phyloP scores from a whole-genome alignment of 2,329 filamentous ascomycete genomes.

The Beauveria caledonica region DNA sequence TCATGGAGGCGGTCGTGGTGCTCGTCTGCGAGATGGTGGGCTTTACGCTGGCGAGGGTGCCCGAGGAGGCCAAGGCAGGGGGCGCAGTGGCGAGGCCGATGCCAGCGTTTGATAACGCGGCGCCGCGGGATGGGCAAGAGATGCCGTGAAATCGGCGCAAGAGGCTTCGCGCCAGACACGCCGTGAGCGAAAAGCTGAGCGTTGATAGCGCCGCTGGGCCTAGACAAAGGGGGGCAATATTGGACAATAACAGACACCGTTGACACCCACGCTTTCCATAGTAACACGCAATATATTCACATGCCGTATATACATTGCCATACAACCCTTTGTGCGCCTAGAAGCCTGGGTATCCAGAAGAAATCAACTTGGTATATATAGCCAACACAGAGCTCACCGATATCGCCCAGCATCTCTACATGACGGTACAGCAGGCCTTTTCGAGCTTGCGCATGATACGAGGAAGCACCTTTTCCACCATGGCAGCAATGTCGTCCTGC shows the following conservation, averaged over 20 bases:
- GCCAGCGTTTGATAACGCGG: neutral
- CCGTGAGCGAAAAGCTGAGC: neutral
- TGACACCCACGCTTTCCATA: neutral
- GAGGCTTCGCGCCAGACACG: neutral
- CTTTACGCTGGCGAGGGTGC: constrained; percentile 21
- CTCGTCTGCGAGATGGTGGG: constrained; percentile 23
- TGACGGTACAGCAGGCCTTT: constrained; percentile 64
- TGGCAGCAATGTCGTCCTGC: constrained; percentile 47
- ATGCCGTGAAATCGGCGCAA: neutral
- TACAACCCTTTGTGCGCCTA: neutral
- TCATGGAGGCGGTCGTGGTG: constrained; percentile 27
- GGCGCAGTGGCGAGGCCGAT: neutral
- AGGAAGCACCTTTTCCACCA: constrained; percentile 52
- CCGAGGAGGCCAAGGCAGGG: neutral
- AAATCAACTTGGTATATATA: constrained; percentile 2
- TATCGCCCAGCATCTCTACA: constrained; percentile 40
- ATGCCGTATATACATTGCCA: neutral
- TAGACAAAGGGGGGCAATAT: too few relatives aligned
- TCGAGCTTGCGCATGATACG: constrained; percentile 56
- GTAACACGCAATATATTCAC: constrained; percentile 3
- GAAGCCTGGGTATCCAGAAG: constrained; percentile 5
- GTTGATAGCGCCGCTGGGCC: neutral
- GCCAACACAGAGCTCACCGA: neutral
- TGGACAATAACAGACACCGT: too few relatives aligned
- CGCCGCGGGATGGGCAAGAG: neutral